Conservation (phyloP, 176 grass and related monocot species). For the Juncus effusus region DNA sequence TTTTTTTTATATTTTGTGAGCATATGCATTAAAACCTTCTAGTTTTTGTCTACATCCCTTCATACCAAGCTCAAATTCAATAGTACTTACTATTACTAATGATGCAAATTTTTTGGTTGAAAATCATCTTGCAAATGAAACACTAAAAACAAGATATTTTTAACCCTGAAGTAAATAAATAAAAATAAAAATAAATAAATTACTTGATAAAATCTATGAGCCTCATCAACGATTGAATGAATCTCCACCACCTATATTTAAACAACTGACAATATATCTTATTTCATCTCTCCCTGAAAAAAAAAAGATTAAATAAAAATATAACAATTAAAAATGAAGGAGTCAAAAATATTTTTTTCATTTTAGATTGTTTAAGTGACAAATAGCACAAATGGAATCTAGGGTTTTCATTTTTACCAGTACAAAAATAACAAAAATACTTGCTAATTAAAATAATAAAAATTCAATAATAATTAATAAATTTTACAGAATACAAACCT, state of each 20-base stretch:
- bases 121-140: too few relatives aligned
- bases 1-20: too few relatives aligned
- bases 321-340: background rate
- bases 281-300: conserved; percentile 68
- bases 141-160: too few relatives aligned
- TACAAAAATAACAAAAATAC: background rate
- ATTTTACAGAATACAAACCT: background rate
- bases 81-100: background rate
- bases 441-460: too few relatives aligned
- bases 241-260: conserved; percentile 64
- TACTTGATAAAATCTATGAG: conserved; percentile 71
- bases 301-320: background rate
- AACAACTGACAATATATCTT: conserved; percentile 45
- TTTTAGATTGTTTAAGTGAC: too few relatives aligned
- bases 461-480: background rate
- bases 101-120: too few relatives aligned
- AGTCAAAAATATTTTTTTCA: too few relatives aligned
- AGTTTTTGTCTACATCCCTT: too few relatives aligned
- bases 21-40: too few relatives aligned
- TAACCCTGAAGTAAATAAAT: too few relatives aligned
- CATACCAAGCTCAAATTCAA: background rate
- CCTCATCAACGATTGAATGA: conserved; percentile 44
- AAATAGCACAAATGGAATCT: too few relatives aligned
- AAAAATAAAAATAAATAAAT: conserved; percentile 11
- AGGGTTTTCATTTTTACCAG: too few relatives aligned